Evolutionary conservation across 306 rosid species (phyloP), one percentile per base, ranked within the genome.

Genomic region (Pyrus bretschneideri): DNA sequence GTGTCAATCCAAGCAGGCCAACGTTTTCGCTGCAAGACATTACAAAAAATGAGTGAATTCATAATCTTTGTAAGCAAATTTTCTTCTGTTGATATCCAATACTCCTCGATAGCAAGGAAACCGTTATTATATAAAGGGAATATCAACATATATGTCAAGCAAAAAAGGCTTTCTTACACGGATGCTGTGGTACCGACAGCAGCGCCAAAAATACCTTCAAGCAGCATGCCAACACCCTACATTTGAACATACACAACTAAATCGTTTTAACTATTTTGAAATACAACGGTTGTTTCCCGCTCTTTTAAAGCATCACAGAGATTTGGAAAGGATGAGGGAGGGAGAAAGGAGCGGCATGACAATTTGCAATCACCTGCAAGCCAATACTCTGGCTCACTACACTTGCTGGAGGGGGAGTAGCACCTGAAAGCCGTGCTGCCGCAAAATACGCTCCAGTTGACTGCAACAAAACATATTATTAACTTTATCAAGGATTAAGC

Each of bases 341-440:
- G 70, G 2, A 54, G 52, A 7, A 38, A 45, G 55, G 73, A 12
- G 31, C 14, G 18, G 61, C 76, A 21, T 2, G 57, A 46, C 21
- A 51, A 49, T 60, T 44, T 61, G 30, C 71, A 66, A 74, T 68
- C 35, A 92, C 99, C 93, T 96, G 99, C 45, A 92, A 62, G 63
- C 99, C 99, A 3, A 92, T 84, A 85, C 98, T 91, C 68, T 97
- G 88, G 85, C 87, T 92, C 55, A 92, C 77, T 68, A 96, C 91
- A 71, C 80, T 88, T 65, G 90, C 85, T 31, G 99, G 99, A 30
- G 99, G 99, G 7, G 98, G 89, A 4, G 99, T 96, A 25, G 99
- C 98, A 58, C 99, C 99, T n/a, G 98, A 88, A 78, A 96, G 96
- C 82, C 99, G 88, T 3, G 99, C 91, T 4, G 99, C 98, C 10